These are phyloP conservation scores for Schwanniomyces sp. DNA, from an alignment of 805 yeast genomes.

Conservation along the genomic window DNA sequence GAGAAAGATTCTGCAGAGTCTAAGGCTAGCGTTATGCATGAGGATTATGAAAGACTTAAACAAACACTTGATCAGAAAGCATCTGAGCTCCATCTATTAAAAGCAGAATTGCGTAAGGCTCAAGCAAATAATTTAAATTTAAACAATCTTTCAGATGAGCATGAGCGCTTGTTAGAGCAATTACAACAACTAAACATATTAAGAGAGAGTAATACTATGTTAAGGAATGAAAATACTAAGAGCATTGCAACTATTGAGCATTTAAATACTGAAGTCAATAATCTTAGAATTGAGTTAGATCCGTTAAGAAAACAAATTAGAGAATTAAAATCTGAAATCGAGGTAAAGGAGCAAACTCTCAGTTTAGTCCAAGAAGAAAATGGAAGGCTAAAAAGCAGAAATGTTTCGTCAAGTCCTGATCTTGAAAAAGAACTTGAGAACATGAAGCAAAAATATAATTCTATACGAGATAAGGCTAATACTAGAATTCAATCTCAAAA, in stretches of 20 bases:
- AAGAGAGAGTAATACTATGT: conserved; percentile 65
- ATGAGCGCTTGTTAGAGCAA: conserved; percentile 49
- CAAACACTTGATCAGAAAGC: conserved; percentile 48
- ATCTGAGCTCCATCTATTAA: conserved; percentile 52
- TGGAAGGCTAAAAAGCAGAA: conserved; percentile 57
- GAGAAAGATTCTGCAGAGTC: conserved; percentile 72
- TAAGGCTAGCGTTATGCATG: conserved; percentile 37
- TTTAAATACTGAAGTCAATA: conserved; percentile 41
- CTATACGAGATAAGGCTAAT: conserved; percentile 20
- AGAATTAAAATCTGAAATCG: conserved; percentile 37
- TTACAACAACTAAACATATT: conserved; percentile 61
- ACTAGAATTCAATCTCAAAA: conserved; percentile 20
- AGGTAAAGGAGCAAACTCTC: conserved; percentile 51
- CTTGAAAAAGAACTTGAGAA: conserved; percentile 18
- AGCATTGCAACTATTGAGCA: conserved; percentile 20
- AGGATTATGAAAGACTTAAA: conserved; percentile 55
- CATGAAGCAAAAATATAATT: conserved; percentile 7
- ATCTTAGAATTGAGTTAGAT: conserved; percentile 31
- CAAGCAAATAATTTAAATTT: conserved; percentile 18
- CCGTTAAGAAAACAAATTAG: conserved; percentile 45
- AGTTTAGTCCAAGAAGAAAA: conserved; percentile 50
- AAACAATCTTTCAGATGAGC: conserved; percentile 37
- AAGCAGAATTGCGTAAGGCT: conserved; percentile 43
- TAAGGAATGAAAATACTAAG: conserved; percentile 50
- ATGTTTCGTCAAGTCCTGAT: conserved; percentile 29